Evolutionary conservation across 352 stramenopile genomes (phyloP), one percentile per base, ranked within the genome.

Genomic region (Phytophthora melonis): DNA sequence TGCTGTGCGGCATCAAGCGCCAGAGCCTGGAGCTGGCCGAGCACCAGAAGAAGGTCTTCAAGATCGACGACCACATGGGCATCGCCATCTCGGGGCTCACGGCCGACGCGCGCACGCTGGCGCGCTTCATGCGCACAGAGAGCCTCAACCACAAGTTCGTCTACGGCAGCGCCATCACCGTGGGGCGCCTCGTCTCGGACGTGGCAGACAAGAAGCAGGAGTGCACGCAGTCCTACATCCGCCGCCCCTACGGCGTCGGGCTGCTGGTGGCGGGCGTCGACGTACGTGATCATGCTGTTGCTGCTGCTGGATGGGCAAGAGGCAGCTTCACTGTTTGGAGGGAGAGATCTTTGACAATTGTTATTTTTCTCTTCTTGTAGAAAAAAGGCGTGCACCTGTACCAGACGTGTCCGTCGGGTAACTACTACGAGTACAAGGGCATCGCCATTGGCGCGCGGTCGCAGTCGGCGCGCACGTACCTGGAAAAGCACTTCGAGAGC

Each of bases 141-240:
- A 99, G 97, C 74, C 83, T 99, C 61, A 99, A 99, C 84, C 97
- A 99, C 91, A 99, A 99, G 86, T 99, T 99, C 78, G 94, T 99
- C 43, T 99, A 99, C 80, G 97, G 97, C 58, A 98, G 96, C 66
- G 83, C 86, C 67, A 98, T 99, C 68, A 97, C 97, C 18, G 93
- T 97, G 10, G 93, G 95, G 45, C 88, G 97, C 10, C 83, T 99
- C 55, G 97, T 99, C 27, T 93, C 90, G 60, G 97, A 99, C 79
- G 81, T 99, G 16, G 98, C 98, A 7, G 98, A 99, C 87, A 99
- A 98, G 83, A 98, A 99, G 79, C 98, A 99, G 80, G 90, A 98
- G 55, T 99, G 97, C 66, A 99, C 98, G 52, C 98, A 99, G 89
- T 99, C 96, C 43, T 99, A 99, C 87, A 98, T 99, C 34, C 87